phyloP scores from a whole-genome alignment of 2,329 filamentous ascomycete genomes.

The Zymoseptoria ardabiliae region DNA sequence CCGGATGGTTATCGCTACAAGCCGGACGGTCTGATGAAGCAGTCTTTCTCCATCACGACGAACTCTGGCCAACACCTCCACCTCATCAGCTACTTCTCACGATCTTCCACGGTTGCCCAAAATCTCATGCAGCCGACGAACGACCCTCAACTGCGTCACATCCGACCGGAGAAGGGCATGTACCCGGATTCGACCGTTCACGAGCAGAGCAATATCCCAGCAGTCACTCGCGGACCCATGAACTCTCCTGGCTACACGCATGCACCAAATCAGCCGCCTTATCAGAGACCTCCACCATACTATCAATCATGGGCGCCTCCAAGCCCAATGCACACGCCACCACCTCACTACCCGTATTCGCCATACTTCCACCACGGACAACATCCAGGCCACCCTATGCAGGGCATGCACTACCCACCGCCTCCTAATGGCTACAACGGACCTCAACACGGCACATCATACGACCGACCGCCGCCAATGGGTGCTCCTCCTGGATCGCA shows the following conservation, averaged over 20 bases:
- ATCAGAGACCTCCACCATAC: slow-evolving; percentile 34
- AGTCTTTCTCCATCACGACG: slow-evolving; percentile 98
- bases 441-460: slow-evolving; percentile 24
- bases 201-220: slow-evolving; percentile 71
- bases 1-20: slow-evolving; percentile 92
- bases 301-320: slow-evolving; percentile 36
- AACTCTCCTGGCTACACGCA: slow-evolving; percentile 49
- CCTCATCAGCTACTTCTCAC: slow-evolving; percentile 92
- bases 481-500: slow-evolving; percentile 28
- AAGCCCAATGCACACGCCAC: slow-evolving; percentile 36
- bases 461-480: slow-evolving; percentile 34
- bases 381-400: slow-evolving; percentile 19
- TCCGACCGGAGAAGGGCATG: slow-evolving; percentile 85
- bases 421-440: slow-evolving; percentile 20
- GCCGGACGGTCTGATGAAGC: slow-evolving; percentile 96
- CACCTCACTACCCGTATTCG: slow-evolving; percentile 28
- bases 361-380: slow-evolving; percentile 29
- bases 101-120: slow-evolving; percentile 64
- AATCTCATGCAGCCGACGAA: slow-evolving; percentile 74
- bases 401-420: slow-evolving; percentile 30
- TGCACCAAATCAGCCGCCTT: slow-evolving; percentile 40
- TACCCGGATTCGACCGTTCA: slow-evolving; percentile 94
- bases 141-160: slow-evolving; percentile 71
- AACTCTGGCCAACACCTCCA: slow-evolving; percentile 85
- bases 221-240: slow-evolving; percentile 69